These are phyloP conservation scores for Solanum chaucha DNA, from an alignment of 257 asterid genomes.

Conservation along the genomic window DNA sequence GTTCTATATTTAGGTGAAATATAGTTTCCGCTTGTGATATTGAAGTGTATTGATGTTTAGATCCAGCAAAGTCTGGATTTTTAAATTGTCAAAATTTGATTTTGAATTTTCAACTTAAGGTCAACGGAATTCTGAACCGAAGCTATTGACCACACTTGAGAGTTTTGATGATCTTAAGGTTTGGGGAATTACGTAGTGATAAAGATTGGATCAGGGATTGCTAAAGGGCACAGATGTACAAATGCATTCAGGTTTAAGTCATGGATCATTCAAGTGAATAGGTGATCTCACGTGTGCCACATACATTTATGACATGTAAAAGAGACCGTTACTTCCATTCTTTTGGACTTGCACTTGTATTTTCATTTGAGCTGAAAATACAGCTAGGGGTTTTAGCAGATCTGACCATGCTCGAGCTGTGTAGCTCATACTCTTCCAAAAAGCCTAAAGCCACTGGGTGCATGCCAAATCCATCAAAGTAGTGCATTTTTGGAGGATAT, in stretches of 20 bases:
- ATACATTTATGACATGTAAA: not conserved
- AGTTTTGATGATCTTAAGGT: not conserved
- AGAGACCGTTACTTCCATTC: not conserved
- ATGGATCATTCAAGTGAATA: not conserved
- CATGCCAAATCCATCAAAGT: not conserved
- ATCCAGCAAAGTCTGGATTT: not conserved
- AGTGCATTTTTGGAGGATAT: not conserved
- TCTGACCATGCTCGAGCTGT: not conserved
- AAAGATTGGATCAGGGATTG: not conserved
- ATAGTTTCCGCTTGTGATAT: not conserved
- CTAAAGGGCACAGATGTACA: not conserved
- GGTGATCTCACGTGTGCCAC: not conserved
- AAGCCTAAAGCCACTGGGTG: not conserved
- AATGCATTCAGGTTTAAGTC: not conserved
- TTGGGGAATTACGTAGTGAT: not conserved
- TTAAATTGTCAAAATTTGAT: not conserved
- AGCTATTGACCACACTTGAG: not conserved
- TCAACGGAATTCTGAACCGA: not conserved
- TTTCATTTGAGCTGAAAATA: not conserved
- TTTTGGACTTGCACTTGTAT: not conserved
- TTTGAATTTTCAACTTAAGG: not conserved
- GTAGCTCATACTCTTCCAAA: not conserved
- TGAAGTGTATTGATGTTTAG: not conserved
- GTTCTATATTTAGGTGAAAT: not conserved
- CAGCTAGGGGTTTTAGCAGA: not conserved